phyloP scores from a whole-genome alignment of 345 rosid species.

The Rubroshorea leprosula region DNA sequence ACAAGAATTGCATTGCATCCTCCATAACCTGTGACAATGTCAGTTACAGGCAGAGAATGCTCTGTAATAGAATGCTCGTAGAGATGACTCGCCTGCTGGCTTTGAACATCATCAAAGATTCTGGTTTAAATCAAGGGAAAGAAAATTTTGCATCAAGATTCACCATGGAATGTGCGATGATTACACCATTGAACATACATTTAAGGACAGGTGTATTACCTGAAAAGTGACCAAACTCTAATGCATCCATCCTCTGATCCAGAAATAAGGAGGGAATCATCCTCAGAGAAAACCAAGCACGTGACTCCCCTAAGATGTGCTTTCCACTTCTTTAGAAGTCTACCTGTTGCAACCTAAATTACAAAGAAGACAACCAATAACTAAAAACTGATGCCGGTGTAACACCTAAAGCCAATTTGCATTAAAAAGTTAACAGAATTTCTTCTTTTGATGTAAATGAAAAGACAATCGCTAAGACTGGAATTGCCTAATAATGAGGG shows the following conservation, averaged over 20 bases:
- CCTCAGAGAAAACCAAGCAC: constrained; percentile 69
- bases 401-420: too few species aligned
- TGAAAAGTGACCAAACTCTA: constrained; percentile 76
- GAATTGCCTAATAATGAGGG: too few species aligned
- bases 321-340: constrained; percentile 71
- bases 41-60: constrained; percentile 56
- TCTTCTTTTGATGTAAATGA: too few species aligned
- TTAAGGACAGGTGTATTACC: constrained; percentile 26
- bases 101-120: constrained; percentile 58
- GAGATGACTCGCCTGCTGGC: constrained; percentile 46
- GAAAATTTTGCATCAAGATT: constrained; percentile 44
- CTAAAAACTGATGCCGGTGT: too few species aligned
- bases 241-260: constrained; percentile 80
- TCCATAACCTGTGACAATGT: constrained; percentile 60
- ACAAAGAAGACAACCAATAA: neutral
- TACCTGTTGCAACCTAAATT: constrained; percentile 75
- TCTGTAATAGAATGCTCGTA: constrained; percentile 51
- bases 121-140: constrained; percentile 28
- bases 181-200: neutral
- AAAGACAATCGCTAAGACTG: too few species aligned
- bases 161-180: constrained; percentile 30
- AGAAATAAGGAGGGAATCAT: constrained; percentile 68
- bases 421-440: too few species aligned
- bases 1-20: constrained; percentile 64
- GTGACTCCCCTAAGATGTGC: constrained; percentile 73